Conservation (phyloP, 108 stramenopile species). For the Skeletonema tropicum region DNA sequence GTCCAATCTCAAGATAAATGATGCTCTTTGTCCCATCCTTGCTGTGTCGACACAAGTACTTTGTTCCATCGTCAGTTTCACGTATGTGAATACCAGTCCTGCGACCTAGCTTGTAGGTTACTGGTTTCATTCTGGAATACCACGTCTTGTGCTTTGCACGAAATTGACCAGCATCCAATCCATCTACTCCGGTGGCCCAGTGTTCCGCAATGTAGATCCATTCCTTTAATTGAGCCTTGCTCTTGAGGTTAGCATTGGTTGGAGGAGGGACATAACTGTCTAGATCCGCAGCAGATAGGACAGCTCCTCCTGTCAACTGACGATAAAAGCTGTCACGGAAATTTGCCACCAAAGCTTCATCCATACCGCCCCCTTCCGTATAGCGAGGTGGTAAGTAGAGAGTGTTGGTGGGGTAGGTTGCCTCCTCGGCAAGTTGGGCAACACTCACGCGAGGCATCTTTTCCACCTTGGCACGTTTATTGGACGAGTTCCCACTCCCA, state of each 20-base stretch:
- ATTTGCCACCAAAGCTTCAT: not conserved
- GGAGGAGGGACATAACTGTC: constrained; percentile 3
- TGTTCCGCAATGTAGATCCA: constrained; percentile 42
- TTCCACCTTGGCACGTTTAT: not conserved
- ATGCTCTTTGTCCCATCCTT: constrained; percentile 42
- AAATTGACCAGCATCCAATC: constrained; percentile 41
- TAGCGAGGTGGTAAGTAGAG: constrained; percentile 14
- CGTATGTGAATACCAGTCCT: constrained; percentile 51
- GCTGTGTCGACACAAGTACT: constrained; percentile 38
- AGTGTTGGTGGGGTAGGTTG: constrained; percentile 11
- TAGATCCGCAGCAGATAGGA: not conserved
- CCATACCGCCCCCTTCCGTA: constrained; percentile 9
- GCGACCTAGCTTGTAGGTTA: constrained; percentile 32
- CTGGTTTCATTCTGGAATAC: constrained; percentile 50
- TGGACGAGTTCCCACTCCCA: not conserved
- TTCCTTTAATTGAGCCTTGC: constrained; percentile 29
- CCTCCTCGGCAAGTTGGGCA: not conserved
- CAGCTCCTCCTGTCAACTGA: constrained; percentile 11
- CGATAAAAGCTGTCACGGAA: constrained; percentile 38
- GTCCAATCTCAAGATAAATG: constrained; percentile 29
- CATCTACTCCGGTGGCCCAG: constrained; percentile 47
- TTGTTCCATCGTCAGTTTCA: constrained; percentile 5
- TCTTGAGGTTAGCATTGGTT: constrained; percentile 33
- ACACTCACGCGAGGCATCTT: not conserved
- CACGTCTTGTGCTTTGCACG: constrained; percentile 51